These are phyloP conservation scores for Phytophthora crassamura DNA, from an alignment of 352 stramenopile genomes.

Conservation along the genomic window DNA sequence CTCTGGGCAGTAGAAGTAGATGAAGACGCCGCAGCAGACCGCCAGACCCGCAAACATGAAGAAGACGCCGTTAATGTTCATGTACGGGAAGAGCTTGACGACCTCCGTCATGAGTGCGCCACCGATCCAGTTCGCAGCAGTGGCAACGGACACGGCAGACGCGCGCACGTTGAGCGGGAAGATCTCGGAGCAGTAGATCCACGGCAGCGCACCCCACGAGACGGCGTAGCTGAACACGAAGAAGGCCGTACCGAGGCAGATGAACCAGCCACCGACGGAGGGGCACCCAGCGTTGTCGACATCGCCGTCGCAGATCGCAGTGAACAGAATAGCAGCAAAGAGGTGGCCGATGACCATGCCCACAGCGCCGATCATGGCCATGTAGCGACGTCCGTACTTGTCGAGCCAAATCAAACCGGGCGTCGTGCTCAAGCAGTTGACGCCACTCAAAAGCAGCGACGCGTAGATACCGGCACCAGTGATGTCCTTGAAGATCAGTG, in stretches of 20 bases:
- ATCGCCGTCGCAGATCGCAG: constrained; percentile 36
- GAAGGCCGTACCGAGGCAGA: constrained; percentile 43
- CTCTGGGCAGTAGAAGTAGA: constrained; percentile 38
- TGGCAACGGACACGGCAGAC: constrained; percentile 48
- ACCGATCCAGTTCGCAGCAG: constrained; percentile 50
- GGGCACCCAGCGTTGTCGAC: constrained; percentile 37
- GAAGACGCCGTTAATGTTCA: constrained; percentile 41
- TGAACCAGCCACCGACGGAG: constrained; percentile 45
- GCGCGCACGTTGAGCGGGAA: constrained; percentile 58
- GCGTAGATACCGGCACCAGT: constrained; percentile 38
- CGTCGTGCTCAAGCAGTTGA: constrained; percentile 41
- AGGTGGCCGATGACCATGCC: constrained; percentile 48
- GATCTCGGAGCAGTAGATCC: constrained; percentile 65
- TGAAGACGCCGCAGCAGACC: constrained; percentile 20
- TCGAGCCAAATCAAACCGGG: constrained; percentile 44
- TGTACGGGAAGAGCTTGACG: constrained; percentile 33
- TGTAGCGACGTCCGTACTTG: constrained; percentile 39
- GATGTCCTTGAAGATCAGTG: constrained; percentile 43
- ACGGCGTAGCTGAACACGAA: constrained; percentile 48
- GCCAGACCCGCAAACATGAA: constrained; percentile 31
- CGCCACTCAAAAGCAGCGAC: constrained; percentile 31
- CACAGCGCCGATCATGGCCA: constrained; percentile 45
- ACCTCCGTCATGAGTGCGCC: constrained; percentile 47
- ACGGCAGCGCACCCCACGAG: constrained; percentile 44
- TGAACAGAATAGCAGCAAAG: constrained; percentile 46